phyloP scores from a whole-genome alignment of 176 grass and related monocot genomes.

The Carex pumila region DNA sequence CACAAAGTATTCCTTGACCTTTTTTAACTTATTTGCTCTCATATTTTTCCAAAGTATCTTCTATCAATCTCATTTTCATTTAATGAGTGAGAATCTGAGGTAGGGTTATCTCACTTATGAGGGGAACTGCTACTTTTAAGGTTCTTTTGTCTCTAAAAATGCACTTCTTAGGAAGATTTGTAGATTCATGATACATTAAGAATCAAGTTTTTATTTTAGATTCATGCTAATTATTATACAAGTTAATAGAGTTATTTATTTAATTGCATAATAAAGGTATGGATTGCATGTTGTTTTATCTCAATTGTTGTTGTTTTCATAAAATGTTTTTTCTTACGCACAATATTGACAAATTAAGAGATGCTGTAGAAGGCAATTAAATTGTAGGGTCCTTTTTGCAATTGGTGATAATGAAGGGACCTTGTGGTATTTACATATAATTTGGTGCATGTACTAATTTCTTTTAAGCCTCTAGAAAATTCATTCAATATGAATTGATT shows the following conservation, averaged over 20 bases:
- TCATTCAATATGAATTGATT: neutral
- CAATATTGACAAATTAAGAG: neutral
- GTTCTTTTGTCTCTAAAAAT: neutral
- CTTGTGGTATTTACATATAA: neutral
- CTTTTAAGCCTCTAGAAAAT: neutral
- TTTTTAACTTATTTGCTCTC: neutral
- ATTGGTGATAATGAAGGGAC: neutral
- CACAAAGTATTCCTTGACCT: neutral
- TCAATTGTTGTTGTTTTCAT: neutral
- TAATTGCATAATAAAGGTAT: neutral
- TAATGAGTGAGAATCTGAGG: neutral
- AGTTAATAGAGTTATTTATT: neutral
- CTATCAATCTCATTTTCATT: neutral
- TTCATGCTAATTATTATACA: neutral
- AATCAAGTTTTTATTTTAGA: neutral
- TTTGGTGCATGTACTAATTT: neutral
- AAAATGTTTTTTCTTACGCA: neutral
- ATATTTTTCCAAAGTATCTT: neutral
- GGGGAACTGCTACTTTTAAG: neutral
- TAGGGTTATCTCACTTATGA: neutral
- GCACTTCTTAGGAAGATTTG: neutral
- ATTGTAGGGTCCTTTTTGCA: neutral
- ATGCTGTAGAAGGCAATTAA: neutral
- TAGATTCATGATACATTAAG: neutral
- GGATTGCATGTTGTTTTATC: neutral